Evolutionary conservation across 108 stramenopile genomes (phyloP), one percentile per base, ranked within the genome.

Genomic region (Stephanodiscus minutulus): DNA sequence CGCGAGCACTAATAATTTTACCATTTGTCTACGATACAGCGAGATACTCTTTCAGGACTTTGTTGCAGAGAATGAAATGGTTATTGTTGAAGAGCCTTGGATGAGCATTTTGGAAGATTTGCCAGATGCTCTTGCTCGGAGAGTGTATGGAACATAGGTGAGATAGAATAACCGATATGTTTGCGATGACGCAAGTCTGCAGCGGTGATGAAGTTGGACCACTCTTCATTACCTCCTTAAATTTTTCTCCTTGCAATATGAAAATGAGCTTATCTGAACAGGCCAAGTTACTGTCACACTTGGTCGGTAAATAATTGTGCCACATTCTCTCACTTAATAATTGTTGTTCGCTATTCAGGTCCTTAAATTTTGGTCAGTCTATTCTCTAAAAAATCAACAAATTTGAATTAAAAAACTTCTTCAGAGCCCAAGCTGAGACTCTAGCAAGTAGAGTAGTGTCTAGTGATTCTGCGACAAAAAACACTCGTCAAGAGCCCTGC

Each of bases 41-140:
- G 81, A 81, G 62, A 91, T 95, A 62, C 66, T 95, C 8, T 89
- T 83, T 58, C 69, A 88, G 66, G 87, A 89, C 18, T 91, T 87
- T 60, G 21, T 92, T 48, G 73, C 58, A 18, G 74, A 83, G 13
- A 74, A 89, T 52, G 93, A 95, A 70, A 85, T 95, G 86, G 72
- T 95, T 15, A 81, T 95, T 33, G 89, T 95, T 29, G 93, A 95
- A 68, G 87, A 91, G 68, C 93, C 93, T 31, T 92, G 93, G 93
- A 57, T 89, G 60, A 78, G 79, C 24, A 79, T 92, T 20, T 85
- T 91, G 57, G 83, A 90, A 49, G 83, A 82, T 31, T 85, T 95
- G 56, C 93, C 93, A 41, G 86, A 85, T 43, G 87, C 91, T 35
- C 64, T 95, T 31, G 80, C 88, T 37, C 82, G 91, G 8, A 68